These are phyloP conservation scores for Cladosporium sp. DNA, from an alignment of 2,329 filamentous ascomycete genomes.

Conservation along the genomic window DNA sequence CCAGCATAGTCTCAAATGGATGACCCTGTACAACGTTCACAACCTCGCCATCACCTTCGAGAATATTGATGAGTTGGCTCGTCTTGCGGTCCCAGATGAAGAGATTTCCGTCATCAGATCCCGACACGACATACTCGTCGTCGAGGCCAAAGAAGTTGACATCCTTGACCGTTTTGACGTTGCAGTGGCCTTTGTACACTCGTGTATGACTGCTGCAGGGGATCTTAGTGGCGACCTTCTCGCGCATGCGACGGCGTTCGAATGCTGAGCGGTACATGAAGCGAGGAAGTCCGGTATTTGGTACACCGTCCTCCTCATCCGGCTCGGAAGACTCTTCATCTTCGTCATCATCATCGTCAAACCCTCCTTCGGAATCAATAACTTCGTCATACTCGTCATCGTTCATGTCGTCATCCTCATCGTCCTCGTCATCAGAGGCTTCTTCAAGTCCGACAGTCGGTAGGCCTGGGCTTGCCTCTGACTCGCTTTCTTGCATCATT, in stretches of 20 bases:
- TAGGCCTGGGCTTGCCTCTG: too few relatives aligned
- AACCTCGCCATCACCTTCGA: constrained; percentile 63
- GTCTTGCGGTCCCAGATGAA: constrained; percentile 67
- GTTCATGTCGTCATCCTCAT: constrained; percentile 25
- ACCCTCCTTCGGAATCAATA: constrained; percentile 25
- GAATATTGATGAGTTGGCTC: constrained; percentile 56
- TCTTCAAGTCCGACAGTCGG: not conserved
- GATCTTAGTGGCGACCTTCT: constrained; percentile 50
- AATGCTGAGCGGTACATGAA: constrained; percentile 47
- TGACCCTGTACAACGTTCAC: constrained; percentile 66
- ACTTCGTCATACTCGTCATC: constrained; percentile 24
- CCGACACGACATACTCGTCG: constrained; percentile 65
- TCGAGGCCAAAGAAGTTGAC: constrained; percentile 63
- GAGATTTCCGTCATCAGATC: constrained; percentile 61
- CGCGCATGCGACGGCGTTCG: constrained; percentile 42
- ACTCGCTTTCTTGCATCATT: constrained; percentile 3
- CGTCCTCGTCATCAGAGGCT: constrained; percentile 16
- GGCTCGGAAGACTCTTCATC: constrained; percentile 30
- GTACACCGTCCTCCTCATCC: constrained; percentile 34
- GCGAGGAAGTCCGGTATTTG: constrained; percentile 27
- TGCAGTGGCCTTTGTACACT: constrained; percentile 60
- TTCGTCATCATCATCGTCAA: constrained; percentile 20
- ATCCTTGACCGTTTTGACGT: constrained; percentile 63
- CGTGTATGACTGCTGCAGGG: constrained; percentile 54
- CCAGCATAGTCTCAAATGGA: constrained; percentile 62